A percentile compares a stretch with the other conserved stretches of the same genome.
phyloP scores from a whole-genome alignment of 2,329 filamentous ascomycete species.

The Stylonectria norvegica region DNA sequence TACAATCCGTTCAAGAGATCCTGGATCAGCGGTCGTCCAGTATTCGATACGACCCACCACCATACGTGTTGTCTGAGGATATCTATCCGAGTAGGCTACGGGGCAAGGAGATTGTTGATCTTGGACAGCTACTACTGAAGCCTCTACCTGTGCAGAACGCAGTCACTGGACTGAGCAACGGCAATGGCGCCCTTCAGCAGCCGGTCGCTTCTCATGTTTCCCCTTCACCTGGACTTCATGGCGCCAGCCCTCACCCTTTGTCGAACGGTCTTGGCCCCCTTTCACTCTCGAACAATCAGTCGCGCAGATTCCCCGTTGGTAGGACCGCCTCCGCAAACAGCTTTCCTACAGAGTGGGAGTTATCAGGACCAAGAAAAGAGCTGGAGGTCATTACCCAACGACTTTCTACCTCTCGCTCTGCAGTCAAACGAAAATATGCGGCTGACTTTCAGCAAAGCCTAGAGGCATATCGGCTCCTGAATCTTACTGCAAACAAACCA shows the following conservation, averaged over 20 bases:
- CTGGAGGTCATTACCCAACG: slow-evolving; percentile 10
- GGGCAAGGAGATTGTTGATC: slow-evolving; percentile 16
- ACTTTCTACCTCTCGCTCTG: slow-evolving; percentile 14
- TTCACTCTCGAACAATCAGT: no score
- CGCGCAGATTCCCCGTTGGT: no score
- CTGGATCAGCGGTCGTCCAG: slow-evolving; percentile 14
- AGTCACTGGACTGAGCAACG: no score
- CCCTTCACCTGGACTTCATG: no score
- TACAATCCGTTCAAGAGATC: slow-evolving; percentile 17
- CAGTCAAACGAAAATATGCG: slow-evolving; percentile 18
- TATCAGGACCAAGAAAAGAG: slow-evolving; percentile 5
- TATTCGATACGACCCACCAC: slow-evolving; percentile 12
- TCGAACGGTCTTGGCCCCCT: no score
- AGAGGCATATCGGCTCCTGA: slow-evolving; percentile 14
- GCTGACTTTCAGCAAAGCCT: slow-evolving; percentile 19
- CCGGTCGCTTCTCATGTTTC: no score
- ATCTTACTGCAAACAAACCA: no score
- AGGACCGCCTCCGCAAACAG: no score
- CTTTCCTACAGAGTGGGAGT: slow-evolving; percentile 7
- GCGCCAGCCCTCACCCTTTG: no score
- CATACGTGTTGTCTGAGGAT: slow-evolving; percentile 14
- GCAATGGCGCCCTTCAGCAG: no score
- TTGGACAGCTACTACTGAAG: slow-evolving; percentile 16
- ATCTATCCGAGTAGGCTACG: slow-evolving; percentile 14
- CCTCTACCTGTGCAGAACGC: no score